Conservation (phyloP, 2,329 filamentous ascomycete species). For the Pseudohalonectria lignicola region DNA sequence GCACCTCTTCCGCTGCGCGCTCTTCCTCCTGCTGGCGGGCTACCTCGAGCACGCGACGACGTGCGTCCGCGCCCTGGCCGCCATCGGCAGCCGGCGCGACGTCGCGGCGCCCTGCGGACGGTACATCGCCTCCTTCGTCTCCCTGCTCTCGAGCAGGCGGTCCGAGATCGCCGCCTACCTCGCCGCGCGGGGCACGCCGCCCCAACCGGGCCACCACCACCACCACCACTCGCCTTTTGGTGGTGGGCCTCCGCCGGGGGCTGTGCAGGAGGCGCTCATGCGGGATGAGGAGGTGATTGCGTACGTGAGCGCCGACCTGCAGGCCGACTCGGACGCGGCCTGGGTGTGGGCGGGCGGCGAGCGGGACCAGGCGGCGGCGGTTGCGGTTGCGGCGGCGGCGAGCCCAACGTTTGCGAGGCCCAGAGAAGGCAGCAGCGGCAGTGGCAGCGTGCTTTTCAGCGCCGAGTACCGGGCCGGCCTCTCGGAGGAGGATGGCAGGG, state of each 20-base stretch:
- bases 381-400: conserved; percentile 9
- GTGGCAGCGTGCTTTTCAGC: conserved; percentile 27
- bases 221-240: conserved; percentile 11
- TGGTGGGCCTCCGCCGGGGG: conserved; percentile 9
- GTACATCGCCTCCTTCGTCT: conserved; percentile 72
- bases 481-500: conserved; percentile 44
- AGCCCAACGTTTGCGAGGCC: conserved; percentile 4
- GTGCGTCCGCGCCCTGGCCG: conserved; percentile 60
- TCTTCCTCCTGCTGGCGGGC: conserved; percentile 67
- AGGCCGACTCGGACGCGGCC: conserved; percentile 62
- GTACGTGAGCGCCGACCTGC: conserved; percentile 78
- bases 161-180: conserved; percentile 26
- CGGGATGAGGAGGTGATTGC: conserved; percentile 80
- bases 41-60: conserved; percentile 62
- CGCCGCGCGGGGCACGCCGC: conserved; percentile 11
- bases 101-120: conserved; percentile 71
- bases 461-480: conserved; percentile 39
- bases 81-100: conserved; percentile 60
- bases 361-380: conserved; percentile 26
- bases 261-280: conserved; percentile 24
- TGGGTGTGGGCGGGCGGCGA: conserved; percentile 74
- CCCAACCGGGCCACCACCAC: conserved; percentile 9
- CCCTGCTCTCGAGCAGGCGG: conserved; percentile 47
- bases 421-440: conserved; percentile 8
- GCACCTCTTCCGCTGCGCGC: conserved; percentile 78